These are phyloP conservation scores for Spizellomyces punctatus DNA, from an alignment of 192 early-diverging fungal genomes.

Conservation along the genomic window DNA sequence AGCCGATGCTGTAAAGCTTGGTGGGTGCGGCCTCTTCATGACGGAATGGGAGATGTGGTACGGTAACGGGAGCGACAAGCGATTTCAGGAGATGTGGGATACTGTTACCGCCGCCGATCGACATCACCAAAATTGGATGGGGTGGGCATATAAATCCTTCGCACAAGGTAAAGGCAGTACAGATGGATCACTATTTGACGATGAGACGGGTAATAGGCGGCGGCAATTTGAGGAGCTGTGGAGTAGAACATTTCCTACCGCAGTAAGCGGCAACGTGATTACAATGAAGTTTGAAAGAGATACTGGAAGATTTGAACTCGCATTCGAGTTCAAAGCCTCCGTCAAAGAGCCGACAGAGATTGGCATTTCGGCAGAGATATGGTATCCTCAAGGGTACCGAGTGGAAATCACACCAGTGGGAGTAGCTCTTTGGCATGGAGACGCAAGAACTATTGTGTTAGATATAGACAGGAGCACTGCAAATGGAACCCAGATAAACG, in stretches of 20 bases:
- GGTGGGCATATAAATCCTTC: slow-evolving; percentile 56
- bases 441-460: no score
- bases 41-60: slow-evolving; percentile 61
- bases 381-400: slow-evolving; percentile 21
- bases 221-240: slow-evolving; percentile 11
- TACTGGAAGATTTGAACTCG: slow-evolving; percentile 8
- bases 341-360: slow-evolving; percentile 7
- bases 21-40: slow-evolving; percentile 46
- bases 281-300: slow-evolving; percentile 13
- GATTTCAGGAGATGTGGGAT: slow-evolving; percentile 37
- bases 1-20: slow-evolving; percentile 47
- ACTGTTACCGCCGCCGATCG: slow-evolving; percentile 47
- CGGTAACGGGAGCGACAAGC: slow-evolving; percentile 11
- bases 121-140: slow-evolving; percentile 57
- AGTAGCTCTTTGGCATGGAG: no score
- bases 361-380: slow-evolving; percentile 1
- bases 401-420: slow-evolving; percentile 7
- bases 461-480: no score
- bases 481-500: no score
- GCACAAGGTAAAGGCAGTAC: slow-evolving; percentile 22
- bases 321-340: neutral
- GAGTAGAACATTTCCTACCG: slow-evolving; percentile 18
- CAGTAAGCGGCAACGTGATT: slow-evolving; percentile 12
- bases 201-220: slow-evolving; percentile 2
- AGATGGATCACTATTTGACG: slow-evolving; percentile 22